Evolutionary conservation across 2,329 filamentous ascomycete genomes (phyloP).

Genomic region (Xylaria sp.): DNA sequence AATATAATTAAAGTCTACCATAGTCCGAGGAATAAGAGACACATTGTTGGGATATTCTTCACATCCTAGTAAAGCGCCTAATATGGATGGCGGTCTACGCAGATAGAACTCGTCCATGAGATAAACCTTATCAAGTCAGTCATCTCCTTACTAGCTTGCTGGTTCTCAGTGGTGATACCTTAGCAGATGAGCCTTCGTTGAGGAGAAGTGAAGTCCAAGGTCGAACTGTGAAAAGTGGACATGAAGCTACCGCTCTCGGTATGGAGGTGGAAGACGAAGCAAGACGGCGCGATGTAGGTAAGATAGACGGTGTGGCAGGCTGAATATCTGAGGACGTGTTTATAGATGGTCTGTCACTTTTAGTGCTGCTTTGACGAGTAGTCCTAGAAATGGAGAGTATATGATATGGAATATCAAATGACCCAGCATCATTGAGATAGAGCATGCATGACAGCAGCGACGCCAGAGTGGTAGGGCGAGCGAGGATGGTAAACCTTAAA

Average conservation of each 20-base stretch:
- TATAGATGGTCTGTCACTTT: not conserved
- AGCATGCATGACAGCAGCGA: conserved; percentile 67
- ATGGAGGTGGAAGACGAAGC: conserved; percentile 21
- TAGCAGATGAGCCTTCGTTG: conserved; percentile 81
- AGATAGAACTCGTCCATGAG: conserved; percentile 77
- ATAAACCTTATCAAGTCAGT: conserved; percentile 55
- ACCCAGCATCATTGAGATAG: conserved; percentile 68
- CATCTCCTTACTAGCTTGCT: not conserved
- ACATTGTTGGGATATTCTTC: conserved; percentile 53
- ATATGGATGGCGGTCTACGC: conserved; percentile 69
- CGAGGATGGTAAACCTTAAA: conserved; percentile 64
- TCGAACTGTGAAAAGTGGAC: conserved; percentile 64
- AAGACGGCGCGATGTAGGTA: conserved; percentile 3
- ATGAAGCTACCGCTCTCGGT: conserved; percentile 40
- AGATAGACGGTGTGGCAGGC: conserved; percentile 6
- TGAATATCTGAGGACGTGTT: not conserved
- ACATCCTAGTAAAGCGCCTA: conserved; percentile 61
- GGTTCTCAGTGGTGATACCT: conserved; percentile 57
- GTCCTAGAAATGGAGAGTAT: conserved; percentile 61
- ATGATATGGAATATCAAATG: conserved; percentile 71
- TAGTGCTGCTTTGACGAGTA: conserved; percentile 24
- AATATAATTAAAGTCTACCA: conserved; percentile 67
- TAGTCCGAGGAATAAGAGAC: conserved; percentile 53
- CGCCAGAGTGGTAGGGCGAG: conserved; percentile 71
- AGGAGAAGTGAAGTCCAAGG: conserved; percentile 73